Evolutionary conservation across 2,329 filamentous ascomycete genomes (phyloP).

Genomic region (Pestalotiopsis sp.): DNA sequence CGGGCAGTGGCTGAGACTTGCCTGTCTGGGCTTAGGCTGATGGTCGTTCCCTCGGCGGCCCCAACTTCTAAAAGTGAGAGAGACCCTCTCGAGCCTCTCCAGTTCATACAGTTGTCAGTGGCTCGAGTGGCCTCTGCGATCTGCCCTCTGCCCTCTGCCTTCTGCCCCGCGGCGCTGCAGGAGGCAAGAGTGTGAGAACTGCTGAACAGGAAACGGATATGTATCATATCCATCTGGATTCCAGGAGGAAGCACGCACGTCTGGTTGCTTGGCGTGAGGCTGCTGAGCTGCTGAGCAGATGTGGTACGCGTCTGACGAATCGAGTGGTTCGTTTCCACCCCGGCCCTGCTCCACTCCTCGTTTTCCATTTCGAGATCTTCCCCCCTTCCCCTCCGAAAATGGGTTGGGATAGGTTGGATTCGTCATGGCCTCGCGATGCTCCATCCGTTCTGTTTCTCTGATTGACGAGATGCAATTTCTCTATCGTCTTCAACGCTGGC

Average conservation of each 20-base stretch:
- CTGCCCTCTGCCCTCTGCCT: too few species aligned
- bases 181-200: too few species aligned
- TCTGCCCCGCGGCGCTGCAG: too few species aligned
- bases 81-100: not conserved
- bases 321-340: slow-evolving; percentile 2
- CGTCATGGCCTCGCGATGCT: not conserved
- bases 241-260: too few species aligned
- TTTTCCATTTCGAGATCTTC: not conserved
- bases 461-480: not conserved
- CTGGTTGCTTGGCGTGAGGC: not conserved
- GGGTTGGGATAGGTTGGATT: not conserved
- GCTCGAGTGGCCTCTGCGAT: too few species aligned
- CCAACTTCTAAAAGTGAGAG: not conserved
- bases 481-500: too few species aligned
- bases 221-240: too few species aligned
- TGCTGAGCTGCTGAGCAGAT: not conserved
- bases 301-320: slow-evolving; percentile 4
- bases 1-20: slow-evolving; percentile 14
- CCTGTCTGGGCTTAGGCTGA: slow-evolving; percentile 2
- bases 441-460: not conserved
- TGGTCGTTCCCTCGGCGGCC: not conserved
- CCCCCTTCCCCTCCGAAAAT: not conserved
- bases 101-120: not conserved
- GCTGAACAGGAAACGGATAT: too few species aligned
- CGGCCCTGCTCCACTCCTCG: not conserved